Base-by-base conservation (phyloP, 2,329 filamentous ascomycete genomes). In the Colletotrichum euphorbiae region DNA sequence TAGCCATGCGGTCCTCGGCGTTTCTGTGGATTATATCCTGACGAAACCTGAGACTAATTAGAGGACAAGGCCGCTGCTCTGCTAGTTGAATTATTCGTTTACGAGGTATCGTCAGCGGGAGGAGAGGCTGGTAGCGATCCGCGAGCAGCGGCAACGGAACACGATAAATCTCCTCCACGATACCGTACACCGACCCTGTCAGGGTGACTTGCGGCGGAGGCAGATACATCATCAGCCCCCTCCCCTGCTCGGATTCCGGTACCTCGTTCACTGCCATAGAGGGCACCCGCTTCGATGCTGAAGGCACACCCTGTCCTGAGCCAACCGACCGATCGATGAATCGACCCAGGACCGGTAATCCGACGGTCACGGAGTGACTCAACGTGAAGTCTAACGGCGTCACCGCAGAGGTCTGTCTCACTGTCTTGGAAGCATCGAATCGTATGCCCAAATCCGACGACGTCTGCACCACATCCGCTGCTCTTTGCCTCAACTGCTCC, bases 131-230 rank as follows among this genome's bases (percentile, higher is more conserved):
- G 55, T 81, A 81, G 36, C 76, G 77, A 70, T 81, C 80, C 2
- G 74, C 73, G 28, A 79, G 69, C 1, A 80, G 73, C 12, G 77
- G 69, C 6, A 77, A 70, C 3, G 77, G 75, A 3, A 80, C 71
- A 33, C 70, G 72, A 21, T 75, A 75, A 9, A 76, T 71, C 24
- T 75, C 74, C 38, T 77, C 75, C 19, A 78, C 70, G 13, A 83
- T 73, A 0, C 81, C 81, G 43, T 83, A 83, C 0, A 80, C 73
- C 1, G 80, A 80, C 2, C 77, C 79, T 1, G 79, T 77, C 13
- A 84, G 65, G 2, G 77, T 80, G 9, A 83, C 54, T 6, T 77
- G 77, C 4, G 82, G 81, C 3, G 69, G 63, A 2, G 72, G 69
- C 11, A 72, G 40, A 45, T 67, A 71, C 13, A 70, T 57, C 33